These are phyloP conservation scores for Myxozyma neotropica DNA, from an alignment of 805 yeast species.

Conservation along the genomic window DNA sequence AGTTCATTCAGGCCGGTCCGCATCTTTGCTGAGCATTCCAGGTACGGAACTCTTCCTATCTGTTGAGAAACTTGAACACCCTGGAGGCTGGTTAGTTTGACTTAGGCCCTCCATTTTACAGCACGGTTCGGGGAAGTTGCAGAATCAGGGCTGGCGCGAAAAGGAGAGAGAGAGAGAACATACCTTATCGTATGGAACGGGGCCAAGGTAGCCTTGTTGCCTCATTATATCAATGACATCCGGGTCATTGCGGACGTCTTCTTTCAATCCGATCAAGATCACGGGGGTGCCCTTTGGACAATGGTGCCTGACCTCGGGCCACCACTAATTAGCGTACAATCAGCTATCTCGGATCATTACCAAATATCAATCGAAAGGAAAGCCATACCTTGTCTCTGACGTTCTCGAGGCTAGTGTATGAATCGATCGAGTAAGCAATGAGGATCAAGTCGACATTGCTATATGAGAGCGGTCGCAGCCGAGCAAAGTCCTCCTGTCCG, in stretches of 20 bases:
- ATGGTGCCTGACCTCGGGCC: slow-evolving; percentile 80
- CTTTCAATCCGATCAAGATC: slow-evolving; percentile 78
- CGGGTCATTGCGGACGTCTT: slow-evolving; percentile 54
- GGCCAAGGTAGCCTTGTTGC: slow-evolving; percentile 34
- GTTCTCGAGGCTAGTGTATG: slow-evolving; percentile 64
- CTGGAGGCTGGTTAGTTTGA: too few species aligned
- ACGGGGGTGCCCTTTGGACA: slow-evolving; percentile 75
- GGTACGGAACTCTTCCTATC: slow-evolving; percentile 66
- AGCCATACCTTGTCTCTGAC: slow-evolving; percentile 53
- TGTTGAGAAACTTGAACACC: slow-evolving; percentile 52
- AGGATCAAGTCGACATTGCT: slow-evolving; percentile 76
- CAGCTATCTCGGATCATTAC: not conserved
- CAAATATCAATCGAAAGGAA: not conserved
- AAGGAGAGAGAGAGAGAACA: not conserved
- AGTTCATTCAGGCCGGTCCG: slow-evolving; percentile 67
- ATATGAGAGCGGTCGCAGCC: slow-evolving; percentile 76
- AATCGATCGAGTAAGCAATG: slow-evolving; percentile 73
- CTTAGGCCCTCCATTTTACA: too few species aligned
- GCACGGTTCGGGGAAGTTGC: too few species aligned
- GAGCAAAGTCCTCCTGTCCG: slow-evolving; percentile 83
- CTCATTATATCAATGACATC: slow-evolving; percentile 34
- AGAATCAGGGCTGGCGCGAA: not conserved
- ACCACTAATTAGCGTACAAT: slow-evolving; percentile 53
- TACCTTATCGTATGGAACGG: slow-evolving; percentile 29
- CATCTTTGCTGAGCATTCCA: slow-evolving; percentile 77